These are phyloP conservation scores for Williopsis jadinii DNA, from an alignment of 1,139 yeast genomes.

Conservation along the genomic window DNA sequence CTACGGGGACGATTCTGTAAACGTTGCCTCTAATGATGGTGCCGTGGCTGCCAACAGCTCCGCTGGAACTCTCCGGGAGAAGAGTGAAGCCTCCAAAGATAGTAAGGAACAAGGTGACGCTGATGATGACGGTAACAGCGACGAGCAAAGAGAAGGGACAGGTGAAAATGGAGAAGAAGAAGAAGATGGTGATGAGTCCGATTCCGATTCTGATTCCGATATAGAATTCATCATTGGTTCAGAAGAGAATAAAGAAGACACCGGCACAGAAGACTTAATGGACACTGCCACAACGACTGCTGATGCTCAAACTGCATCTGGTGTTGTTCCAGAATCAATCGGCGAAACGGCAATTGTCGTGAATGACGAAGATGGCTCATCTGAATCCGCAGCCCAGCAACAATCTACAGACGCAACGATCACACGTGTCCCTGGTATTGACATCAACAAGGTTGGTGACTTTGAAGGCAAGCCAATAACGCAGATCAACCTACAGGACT, in stretches of 20 bases:
- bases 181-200: slow-evolving; percentile 31
- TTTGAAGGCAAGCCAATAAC: slow-evolving; percentile 81
- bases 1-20: slow-evolving; percentile 49
- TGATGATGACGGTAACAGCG: slow-evolving; percentile 24
- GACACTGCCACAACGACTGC: slow-evolving; percentile 22
- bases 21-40: slow-evolving; percentile 7
- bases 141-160: slow-evolving; percentile 23
- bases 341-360: slow-evolving; percentile 17
- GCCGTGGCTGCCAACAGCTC: not conserved
- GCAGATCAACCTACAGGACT: slow-evolving; percentile 70
- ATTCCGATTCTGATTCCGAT: slow-evolving; percentile 49
- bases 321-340: slow-evolving; percentile 22
- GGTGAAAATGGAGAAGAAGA: slow-evolving; percentile 30
- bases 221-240: slow-evolving; percentile 58
- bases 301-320: slow-evolving; percentile 21
- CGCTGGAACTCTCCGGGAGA: not conserved
- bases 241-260: slow-evolving; percentile 26
- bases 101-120: slow-evolving; percentile 18
- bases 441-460: slow-evolving; percentile 72
- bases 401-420: slow-evolving; percentile 30
- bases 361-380: slow-evolving; percentile 1
- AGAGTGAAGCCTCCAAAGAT: slow-evolving; percentile 16
- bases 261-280: slow-evolving; percentile 10
- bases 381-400: slow-evolving; percentile 3
- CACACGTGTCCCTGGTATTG: slow-evolving; percentile 42